phyloP scores from a whole-genome alignment of 306 rosid genomes.

The Urtica urens region DNA sequence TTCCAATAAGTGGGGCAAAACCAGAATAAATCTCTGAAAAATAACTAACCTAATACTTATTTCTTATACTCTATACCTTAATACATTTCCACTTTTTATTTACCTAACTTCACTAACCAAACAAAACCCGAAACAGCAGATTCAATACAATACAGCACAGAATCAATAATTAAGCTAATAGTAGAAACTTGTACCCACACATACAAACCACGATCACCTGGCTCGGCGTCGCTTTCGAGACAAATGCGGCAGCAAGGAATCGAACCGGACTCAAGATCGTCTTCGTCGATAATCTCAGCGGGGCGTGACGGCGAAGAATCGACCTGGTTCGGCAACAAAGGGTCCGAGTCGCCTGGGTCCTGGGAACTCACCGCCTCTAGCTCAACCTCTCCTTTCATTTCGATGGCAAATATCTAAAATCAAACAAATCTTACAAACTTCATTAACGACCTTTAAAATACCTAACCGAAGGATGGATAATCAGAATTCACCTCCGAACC shows the following conservation, averaged over 20 bases:
- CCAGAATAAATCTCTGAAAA: no score
- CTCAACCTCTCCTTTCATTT: slow-evolving; percentile 82
- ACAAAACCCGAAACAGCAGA: no score
- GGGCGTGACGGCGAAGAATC: slow-evolving; percentile 44
- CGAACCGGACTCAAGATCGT: slow-evolving; percentile 54
- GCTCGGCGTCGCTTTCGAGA: slow-evolving; percentile 79
- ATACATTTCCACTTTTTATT: no score
- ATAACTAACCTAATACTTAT: no score
- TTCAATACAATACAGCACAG: no score
- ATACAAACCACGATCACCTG: slow-evolving; percentile 40
- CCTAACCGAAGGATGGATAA: slow-evolving; percentile 21
- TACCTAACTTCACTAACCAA: no score
- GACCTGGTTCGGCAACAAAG: slow-evolving; percentile 48
- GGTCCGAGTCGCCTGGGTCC: slow-evolving; percentile 74
- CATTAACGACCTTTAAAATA: slow-evolving; percentile 13
- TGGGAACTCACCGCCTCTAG: slow-evolving; percentile 43
- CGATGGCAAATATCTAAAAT: slow-evolving; percentile 12
- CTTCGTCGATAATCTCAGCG: slow-evolving; percentile 46
- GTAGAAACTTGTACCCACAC: neutral
- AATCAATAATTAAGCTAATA: neutral
- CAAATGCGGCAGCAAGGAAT: slow-evolving; percentile 92
- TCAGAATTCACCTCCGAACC: neutral
- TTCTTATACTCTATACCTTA: no score
- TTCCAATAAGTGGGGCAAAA: no score
- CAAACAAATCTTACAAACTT: neutral